A percentile compares a stretch with the other conserved stretches of the same genome.
phyloP scores from a whole-genome alignment of 2,329 filamentous ascomycete genomes.

The Talaromyces sp. region DNA sequence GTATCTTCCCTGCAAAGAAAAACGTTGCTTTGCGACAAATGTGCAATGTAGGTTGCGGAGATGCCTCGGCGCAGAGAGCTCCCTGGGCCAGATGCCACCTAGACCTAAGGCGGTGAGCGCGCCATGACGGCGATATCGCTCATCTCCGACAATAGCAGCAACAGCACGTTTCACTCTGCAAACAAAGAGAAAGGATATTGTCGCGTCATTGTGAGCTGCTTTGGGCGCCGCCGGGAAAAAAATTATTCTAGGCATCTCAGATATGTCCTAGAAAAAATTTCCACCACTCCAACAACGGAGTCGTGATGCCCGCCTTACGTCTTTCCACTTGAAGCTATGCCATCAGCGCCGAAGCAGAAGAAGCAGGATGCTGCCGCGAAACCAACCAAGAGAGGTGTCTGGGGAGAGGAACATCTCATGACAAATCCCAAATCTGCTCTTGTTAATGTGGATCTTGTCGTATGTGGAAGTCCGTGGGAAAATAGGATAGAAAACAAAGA shows the following conservation, averaged over 20 bases:
- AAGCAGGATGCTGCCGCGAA: constrained; percentile 19
- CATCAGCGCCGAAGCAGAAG: constrained; percentile 25
- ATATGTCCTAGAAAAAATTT: not conserved
- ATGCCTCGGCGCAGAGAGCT: constrained; percentile 12
- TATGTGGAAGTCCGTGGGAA: constrained; percentile 19
- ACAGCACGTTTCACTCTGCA: constrained; percentile 1
- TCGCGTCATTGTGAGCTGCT: not conserved
- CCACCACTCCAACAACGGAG: constrained; percentile 1
- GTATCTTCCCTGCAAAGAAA: not conserved
- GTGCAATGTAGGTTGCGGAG: constrained; percentile 11
- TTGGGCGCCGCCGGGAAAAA: not conserved
- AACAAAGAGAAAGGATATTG: constrained; percentile 1
- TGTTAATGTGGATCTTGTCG: constrained; percentile 33
- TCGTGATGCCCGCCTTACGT: constrained; percentile 19
- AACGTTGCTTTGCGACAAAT: not conserved
- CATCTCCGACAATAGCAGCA: not conserved
- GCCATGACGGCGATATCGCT: constrained; percentile 2
- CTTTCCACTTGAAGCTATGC: constrained; percentile 21
- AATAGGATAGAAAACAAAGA: not conserved
- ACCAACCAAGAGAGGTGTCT: constrained; percentile 28
- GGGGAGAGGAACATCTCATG: constrained; percentile 34
- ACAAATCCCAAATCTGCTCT: constrained; percentile 34
- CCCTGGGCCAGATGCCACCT: constrained; percentile 24
- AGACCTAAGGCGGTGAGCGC: constrained; percentile 28
- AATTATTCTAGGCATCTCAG: not conserved